Percentiles rank a stretch among this genome's conserved stretches.
phyloP scores from a whole-genome alignment of 306 rosid species.

The Astragalus glycyphyllos region DNA sequence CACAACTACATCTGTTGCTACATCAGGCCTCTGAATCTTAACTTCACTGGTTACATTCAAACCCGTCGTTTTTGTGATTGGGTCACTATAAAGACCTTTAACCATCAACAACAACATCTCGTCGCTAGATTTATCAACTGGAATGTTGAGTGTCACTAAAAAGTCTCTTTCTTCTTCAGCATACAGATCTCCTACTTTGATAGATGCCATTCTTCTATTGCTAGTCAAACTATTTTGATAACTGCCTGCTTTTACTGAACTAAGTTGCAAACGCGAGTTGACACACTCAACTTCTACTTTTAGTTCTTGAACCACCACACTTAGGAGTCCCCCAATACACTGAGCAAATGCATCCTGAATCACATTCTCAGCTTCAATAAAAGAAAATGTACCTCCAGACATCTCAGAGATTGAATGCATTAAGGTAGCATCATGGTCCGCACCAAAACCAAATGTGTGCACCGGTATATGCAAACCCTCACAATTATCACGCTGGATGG shows the following conservation, averaged over 20 bases:
- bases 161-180: conserved; percentile 96
- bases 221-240: conserved; percentile 59
- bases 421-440: conserved; percentile 79
- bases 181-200: conserved; percentile 80
- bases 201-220: conserved; percentile 65
- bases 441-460: conserved; percentile 90
- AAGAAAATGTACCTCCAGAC: conserved; percentile 97
- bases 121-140: conserved; percentile 56
- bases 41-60: conserved; percentile 61
- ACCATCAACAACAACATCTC: conserved; percentile 72
- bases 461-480: conserved; percentile 77
- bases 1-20: conserved; percentile 49
- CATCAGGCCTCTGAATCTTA: conserved; percentile 72
- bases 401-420: conserved; percentile 88
- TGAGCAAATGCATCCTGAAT: conserved; percentile 99
- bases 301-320: conserved; percentile 91
- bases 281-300: conserved; percentile 63
- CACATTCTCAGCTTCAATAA: conserved; percentile 83
- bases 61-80: conserved; percentile 63
- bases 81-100: conserved; percentile 63
- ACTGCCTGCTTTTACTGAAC: conserved; percentile 82
- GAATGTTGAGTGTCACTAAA: conserved; percentile 74
- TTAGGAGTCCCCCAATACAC: conserved; percentile 94
- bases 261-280: conserved; percentile 60
- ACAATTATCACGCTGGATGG: conserved; percentile 56